Evolutionary conservation across 139 green algal genomes (phyloP), one percentile per base, ranked within the genome.

Genomic region (Micromonas pusilla): DNA sequence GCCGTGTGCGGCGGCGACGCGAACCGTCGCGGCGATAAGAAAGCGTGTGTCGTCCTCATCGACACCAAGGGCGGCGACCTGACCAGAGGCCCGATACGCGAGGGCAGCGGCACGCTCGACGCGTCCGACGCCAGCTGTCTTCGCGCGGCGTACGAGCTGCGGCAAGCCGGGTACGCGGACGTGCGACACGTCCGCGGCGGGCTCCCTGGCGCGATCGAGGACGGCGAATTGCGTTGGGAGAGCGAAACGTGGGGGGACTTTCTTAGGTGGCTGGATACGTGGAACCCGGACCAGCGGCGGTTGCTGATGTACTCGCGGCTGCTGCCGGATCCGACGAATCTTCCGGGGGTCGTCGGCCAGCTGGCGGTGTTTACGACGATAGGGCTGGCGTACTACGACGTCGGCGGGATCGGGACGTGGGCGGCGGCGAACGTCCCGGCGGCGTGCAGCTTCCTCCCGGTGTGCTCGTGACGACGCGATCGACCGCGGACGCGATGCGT

Each of bases 121-220:
- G 45, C 39, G 0, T n/a, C 33, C 1, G 72, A 78, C n/a, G 52
- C 52, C 19, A 25, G 23, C 9, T 39, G 20, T 0, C 16, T 78
- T 21, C 13, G 72, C 45, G 72, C 72, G 28, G 52, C 52, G 31
- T 78, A 53, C 38, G 53, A 68, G 31, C 26, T 78, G 0, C 9
- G 36, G 1, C 52, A 78, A 3, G 1, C 30, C 1, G 72, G 72
- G 19, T 78, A 53, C 53, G 30, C 5, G 28, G 53, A 78, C 52
- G 72, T 78, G 30, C 28, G 53, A 52, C 52, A 70, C 52, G 45
- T 78, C 2, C 20, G 16, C 20, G 72, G 72, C 19, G 72, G 72
- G 23, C 33, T 78, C 13, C 52, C 72, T 0, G 30, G 21, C 1
- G 30, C 30, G 2, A 78, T 78, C 28, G 72, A 78, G 0, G 53